These are phyloP conservation scores for Arctostaphylos glauca DNA, from an alignment of 148 eudicot genomes.

Conservation along the genomic window DNA sequence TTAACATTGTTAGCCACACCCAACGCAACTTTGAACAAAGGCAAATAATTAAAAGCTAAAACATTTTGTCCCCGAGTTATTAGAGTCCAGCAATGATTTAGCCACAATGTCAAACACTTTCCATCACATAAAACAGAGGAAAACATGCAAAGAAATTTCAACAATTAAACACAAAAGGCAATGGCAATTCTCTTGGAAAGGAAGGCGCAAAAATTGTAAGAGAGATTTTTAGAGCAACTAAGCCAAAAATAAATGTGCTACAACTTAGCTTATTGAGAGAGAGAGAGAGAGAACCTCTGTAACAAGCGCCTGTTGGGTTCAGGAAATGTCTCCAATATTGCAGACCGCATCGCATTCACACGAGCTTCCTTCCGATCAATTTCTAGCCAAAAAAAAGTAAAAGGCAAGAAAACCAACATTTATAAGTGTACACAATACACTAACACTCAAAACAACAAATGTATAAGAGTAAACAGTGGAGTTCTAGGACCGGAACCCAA, in stretches of 20 bases:
- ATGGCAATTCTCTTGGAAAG: background rate
- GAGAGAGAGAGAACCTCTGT: constrained; percentile 58
- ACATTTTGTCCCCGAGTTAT: background rate
- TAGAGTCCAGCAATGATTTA: background rate
- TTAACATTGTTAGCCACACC: background rate
- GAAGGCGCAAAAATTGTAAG: background rate
- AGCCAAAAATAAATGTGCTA: background rate
- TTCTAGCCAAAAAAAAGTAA: constrained; percentile 38
- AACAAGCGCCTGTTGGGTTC: constrained; percentile 95
- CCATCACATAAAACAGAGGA: background rate
- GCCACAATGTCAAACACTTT: background rate
- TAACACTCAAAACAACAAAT: background rate
- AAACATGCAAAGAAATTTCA: too few relatives aligned
- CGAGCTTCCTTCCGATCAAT: constrained; percentile 84
- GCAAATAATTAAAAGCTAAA: background rate
- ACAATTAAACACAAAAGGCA: background rate
- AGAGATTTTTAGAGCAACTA: background rate
- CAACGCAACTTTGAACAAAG: background rate
- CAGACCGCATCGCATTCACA: constrained; percentile 76
- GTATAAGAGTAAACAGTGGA: background rate
- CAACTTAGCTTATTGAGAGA: background rate
- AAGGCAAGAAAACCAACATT: constrained; percentile 17
- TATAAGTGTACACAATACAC: background rate
- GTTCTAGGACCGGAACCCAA: background rate
- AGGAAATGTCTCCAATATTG: constrained; percentile 88